A percentile compares a stretch with the other conserved stretches of the same genome.
Evolutionary conservation across 352 stramenopile genomes (phyloP).

Genomic region (Phytopythium boreale): DNA sequence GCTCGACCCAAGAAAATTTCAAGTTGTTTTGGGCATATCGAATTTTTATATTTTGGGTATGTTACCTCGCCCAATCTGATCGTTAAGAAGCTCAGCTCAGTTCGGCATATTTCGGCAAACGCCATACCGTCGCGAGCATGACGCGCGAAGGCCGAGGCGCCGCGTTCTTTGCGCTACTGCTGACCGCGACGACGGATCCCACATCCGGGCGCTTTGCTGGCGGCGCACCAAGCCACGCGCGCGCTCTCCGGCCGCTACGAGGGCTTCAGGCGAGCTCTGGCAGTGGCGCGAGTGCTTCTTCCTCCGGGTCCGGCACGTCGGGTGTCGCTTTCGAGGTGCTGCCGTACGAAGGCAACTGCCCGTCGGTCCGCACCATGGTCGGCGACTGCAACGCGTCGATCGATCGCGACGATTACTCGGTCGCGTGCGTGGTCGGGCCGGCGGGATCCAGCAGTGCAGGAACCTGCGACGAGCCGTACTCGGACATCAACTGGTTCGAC

Average conservation of each 20-base stretch:
- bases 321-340: neutral
- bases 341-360: slow-evolving; percentile 2
- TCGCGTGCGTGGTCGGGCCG: neutral
- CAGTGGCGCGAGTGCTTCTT: neutral
- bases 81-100: neutral
- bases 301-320: neutral
- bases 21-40: too few relatives aligned
- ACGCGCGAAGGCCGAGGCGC: neutral
- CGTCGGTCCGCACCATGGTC: neutral
- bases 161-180: neutral
- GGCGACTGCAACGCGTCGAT: slow-evolving; percentile 2
- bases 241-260: neutral
- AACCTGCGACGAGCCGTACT: neutral
- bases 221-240: neutral
- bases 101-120: neutral
- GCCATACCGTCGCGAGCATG: neutral
- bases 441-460: neutral
- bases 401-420: neutral
- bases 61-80: too few relatives aligned
- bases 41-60: too few relatives aligned
- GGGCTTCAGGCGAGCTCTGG: neutral
- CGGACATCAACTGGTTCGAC: neutral
- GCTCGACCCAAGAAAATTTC: too few relatives aligned
- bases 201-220: too few relatives aligned
- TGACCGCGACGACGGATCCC: neutral